A percentile compares a stretch with the other conserved stretches of the same genome.
Evolutionary conservation across 139 green algal genomes (phyloP).

Genomic region (Yamagishiella unicocca): DNA sequence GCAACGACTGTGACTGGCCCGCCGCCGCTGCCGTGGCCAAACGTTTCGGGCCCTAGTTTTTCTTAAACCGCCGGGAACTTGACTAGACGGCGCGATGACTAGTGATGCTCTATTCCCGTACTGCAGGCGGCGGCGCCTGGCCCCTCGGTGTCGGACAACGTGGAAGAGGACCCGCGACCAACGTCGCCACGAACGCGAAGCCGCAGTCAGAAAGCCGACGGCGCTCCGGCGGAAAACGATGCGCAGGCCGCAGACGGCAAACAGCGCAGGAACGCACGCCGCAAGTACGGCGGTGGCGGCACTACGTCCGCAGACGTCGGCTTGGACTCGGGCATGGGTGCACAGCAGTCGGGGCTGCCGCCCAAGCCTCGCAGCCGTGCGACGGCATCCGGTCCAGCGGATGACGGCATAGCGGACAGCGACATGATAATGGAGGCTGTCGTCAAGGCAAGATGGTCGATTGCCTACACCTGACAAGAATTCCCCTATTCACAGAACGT

Average conservation of each 20-base stretch:
- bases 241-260: neutral
- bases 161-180: neutral
- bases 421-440: conserved; percentile 76
- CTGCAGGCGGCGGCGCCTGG: too few species aligned
- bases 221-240: neutral
- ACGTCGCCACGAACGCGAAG: conserved; percentile 10
- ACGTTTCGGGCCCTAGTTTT: too few species aligned
- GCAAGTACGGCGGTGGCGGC: conserved; percentile 46
- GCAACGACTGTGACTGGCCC: too few species aligned
- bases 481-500: too few species aligned
- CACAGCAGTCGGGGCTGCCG: neutral
- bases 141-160: neutral
- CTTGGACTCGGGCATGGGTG: neutral
- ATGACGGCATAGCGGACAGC: conserved; percentile 45
- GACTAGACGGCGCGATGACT: too few species aligned
- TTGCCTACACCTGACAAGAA: too few species aligned
- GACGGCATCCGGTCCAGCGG: neutral
- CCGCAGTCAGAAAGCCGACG: neutral
- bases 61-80: too few species aligned
- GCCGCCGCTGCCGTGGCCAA: too few species aligned
- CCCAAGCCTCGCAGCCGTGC: neutral
- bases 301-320: conserved; percentile 40
- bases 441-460: conserved; percentile 70
- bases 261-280: conserved; percentile 11
- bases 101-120: too few species aligned